These are phyloP conservation scores for Suillus paluster DNA, from an alignment of 768 basidiomycete species.

Conservation along the genomic window DNA sequence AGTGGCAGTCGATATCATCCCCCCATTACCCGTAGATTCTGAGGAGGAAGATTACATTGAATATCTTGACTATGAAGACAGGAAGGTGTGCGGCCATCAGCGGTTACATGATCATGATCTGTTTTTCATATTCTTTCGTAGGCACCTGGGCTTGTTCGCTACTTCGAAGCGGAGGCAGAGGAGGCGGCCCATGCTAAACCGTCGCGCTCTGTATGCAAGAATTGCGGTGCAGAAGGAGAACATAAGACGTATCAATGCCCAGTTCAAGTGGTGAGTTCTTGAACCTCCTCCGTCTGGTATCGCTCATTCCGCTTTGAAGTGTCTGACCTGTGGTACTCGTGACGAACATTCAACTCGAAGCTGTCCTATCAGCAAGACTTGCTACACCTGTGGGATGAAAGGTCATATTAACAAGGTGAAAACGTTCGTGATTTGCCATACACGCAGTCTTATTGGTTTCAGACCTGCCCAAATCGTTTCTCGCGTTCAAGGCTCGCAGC, in stretches of 20 bases:
- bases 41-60: constrained; percentile 75
- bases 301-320: constrained; percentile 45
- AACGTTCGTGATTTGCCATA: neutral
- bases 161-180: constrained; percentile 59
- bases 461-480: constrained; percentile 76
- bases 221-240: constrained; percentile 74
- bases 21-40: constrained; percentile 43
- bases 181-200: constrained; percentile 44
- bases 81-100: constrained; percentile 46
- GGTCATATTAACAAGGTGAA: constrained; percentile 74
- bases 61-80: constrained; percentile 75
- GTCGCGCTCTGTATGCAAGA: constrained; percentile 67
- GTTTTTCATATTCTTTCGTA: constrained; percentile 25
- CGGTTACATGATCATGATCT: neutral
- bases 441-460: constrained; percentile 10
- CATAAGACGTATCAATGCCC: constrained; percentile 72
- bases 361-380: constrained; percentile 82
- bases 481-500: constrained; percentile 22
- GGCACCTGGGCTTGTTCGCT: constrained; percentile 59
- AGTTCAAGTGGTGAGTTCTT: constrained; percentile 65
- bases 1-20: constrained; percentile 50
- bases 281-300: neutral
- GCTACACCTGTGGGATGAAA: constrained; percentile 83
- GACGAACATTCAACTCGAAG: constrained; percentile 79
- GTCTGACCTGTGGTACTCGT: constrained; percentile 78